Conservation (phyloP, 805 yeast species). For the Pichia gijzeniarum region DNA sequence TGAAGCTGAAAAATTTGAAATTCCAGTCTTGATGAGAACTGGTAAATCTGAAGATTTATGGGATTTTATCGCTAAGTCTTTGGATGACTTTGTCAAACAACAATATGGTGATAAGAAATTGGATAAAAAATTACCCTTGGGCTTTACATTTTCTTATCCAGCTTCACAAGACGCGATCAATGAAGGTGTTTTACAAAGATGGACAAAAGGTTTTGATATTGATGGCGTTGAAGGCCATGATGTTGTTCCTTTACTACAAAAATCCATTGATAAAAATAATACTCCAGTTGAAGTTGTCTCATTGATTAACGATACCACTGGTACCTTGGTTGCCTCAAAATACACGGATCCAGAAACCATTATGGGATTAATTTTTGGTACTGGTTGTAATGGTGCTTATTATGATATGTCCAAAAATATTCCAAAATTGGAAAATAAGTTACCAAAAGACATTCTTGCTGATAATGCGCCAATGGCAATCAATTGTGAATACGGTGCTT, state of each 20-base stretch:
- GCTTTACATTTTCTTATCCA: conserved; percentile 94
- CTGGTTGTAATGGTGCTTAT: conserved; percentile 97
- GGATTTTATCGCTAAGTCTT: conserved; percentile 78
- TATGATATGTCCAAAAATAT: conserved; percentile 68
- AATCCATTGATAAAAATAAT: conserved; percentile 53
- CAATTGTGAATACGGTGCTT: conserved; percentile 97
- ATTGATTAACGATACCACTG: conserved; percentile 93
- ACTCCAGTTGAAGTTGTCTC: conserved; percentile 87
- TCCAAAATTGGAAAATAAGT: conserved; percentile 72
- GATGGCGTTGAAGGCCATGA: conserved; percentile 90
- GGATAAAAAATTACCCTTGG: conserved; percentile 62
- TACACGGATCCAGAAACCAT: conserved; percentile 83
- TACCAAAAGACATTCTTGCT: conserved; percentile 52
- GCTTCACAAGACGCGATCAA: conserved; percentile 77
- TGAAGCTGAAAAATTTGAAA: conserved; percentile 75
- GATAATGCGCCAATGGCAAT: conserved; percentile 79
- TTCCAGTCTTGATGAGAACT: conserved; percentile 74
- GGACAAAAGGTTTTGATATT: conserved; percentile 98
- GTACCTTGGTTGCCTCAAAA: conserved; percentile 92
- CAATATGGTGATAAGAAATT: conserved; percentile 60
- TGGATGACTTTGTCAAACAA: conserved; percentile 54
- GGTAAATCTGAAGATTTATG: conserved; percentile 72
- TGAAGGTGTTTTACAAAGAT: conserved; percentile 82
- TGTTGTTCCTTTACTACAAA: conserved; percentile 86
- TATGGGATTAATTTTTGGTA: conserved; percentile 95